Conservation (phyloP, 495 filamentous ascomycete genomes). For the Terfezia claveryi region DNA sequence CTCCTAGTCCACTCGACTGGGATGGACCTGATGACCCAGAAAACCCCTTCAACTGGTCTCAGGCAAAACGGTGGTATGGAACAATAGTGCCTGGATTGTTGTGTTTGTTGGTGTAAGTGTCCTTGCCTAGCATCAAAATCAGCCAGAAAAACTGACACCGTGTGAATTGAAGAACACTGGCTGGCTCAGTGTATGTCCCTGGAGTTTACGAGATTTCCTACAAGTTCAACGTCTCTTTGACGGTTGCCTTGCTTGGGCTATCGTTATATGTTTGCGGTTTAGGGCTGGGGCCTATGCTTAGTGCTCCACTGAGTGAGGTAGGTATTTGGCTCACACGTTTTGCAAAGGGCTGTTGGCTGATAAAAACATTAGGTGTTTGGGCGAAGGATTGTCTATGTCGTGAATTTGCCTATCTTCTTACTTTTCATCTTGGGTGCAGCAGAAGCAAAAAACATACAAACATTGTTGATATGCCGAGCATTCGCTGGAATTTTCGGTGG, state of each 20-base stretch:
- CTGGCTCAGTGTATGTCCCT: conserved; percentile 18
- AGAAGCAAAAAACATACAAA: conserved; percentile 37
- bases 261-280: conserved; percentile 60
- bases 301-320: conserved; percentile 45
- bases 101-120: conserved; percentile 18
- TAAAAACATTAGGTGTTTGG: conserved; percentile 29
- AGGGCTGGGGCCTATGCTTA: conserved; percentile 42
- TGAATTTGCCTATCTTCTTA: conserved; percentile 39
- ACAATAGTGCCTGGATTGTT: conserved; percentile 18
- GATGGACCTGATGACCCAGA: conserved; percentile 32
- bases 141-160: neutral
- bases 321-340: neutral
- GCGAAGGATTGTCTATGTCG: conserved; percentile 43
- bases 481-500: conserved; percentile 55
- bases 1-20: conserved; percentile 23
- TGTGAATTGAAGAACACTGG: conserved; percentile 9
- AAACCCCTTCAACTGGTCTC: conserved; percentile 42
- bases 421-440: conserved; percentile 47
- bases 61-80: conserved; percentile 25
- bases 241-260: conserved; percentile 42
- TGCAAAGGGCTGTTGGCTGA: neutral
- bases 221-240: conserved; percentile 36
- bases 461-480: conserved; percentile 53
- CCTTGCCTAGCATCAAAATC: neutral
- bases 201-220: conserved; percentile 39